These are phyloP conservation scores for Penicillium aurantiogriseum DNA, from an alignment of 2,329 filamentous ascomycete genomes.

Conservation along the genomic window DNA sequence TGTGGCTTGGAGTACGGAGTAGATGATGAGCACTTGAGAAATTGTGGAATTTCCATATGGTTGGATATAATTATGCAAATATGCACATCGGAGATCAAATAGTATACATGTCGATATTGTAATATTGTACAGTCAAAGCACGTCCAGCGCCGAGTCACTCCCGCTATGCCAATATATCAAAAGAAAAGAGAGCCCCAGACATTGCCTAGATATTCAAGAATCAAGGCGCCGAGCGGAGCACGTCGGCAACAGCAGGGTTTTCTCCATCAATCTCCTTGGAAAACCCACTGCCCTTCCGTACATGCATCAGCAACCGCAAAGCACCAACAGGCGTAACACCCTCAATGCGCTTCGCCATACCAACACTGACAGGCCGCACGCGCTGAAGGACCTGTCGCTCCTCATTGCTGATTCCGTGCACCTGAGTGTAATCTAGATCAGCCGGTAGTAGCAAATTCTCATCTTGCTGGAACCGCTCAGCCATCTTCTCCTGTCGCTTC, in stretches of 20 bases:
- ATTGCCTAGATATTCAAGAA: no score
- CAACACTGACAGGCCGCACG: constrained; percentile 78
- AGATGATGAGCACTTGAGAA: not conserved
- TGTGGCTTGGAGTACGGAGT: not conserved
- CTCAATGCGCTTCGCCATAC: constrained; percentile 84
- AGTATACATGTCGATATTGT: constrained; percentile 10
- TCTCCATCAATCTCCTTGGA: constrained; percentile 11
- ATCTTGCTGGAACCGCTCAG: constrained; percentile 69
- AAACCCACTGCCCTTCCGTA: constrained; percentile 31
- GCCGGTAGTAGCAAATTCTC: constrained; percentile 70
- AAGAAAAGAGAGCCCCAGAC: not conserved
- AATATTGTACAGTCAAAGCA: constrained; percentile 9
- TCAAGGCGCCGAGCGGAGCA: constrained; percentile 20
- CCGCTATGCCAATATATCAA: constrained; percentile 20
- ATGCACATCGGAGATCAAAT: not conserved
- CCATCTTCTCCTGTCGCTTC: constrained; percentile 65
- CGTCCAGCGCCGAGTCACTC: constrained; percentile 15
- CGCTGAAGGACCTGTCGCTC: constrained; percentile 70
- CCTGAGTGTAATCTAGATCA: constrained; percentile 71
- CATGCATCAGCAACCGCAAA: constrained; percentile 44
- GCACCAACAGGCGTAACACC: constrained; percentile 57
- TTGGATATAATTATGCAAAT: not conserved
- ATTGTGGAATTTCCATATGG: not conserved
- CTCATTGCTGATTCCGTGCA: constrained; percentile 74
- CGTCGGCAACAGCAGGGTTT: constrained; percentile 11